Conservation (phyloP, 257 asterid genomes). For the Ocimum tenuiflorum region DNA sequence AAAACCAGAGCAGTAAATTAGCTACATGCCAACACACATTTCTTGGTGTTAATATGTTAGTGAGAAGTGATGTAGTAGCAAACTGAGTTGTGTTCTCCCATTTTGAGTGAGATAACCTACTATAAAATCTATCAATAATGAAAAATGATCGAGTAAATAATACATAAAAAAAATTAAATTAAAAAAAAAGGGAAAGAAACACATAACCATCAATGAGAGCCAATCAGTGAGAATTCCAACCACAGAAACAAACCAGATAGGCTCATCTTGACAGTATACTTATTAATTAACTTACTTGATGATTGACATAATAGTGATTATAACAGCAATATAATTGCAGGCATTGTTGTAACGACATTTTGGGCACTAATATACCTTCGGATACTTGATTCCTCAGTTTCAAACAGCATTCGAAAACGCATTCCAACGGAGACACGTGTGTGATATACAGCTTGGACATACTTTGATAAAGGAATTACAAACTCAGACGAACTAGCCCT, state of each 20-base stretch:
- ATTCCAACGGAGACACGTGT: conserved; percentile 93
- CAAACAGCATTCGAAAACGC: conserved; percentile 97
- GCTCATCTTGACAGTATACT: not conserved
- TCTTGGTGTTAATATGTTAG: too few relatives aligned
- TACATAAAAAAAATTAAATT: not conserved
- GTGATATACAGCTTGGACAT: conserved; percentile 84
- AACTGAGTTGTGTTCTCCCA: too few relatives aligned
- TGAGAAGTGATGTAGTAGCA: too few relatives aligned
- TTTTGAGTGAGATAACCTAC: not conserved
- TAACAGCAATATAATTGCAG: not conserved
- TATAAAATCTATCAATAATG: not conserved
- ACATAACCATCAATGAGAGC: not conserved
- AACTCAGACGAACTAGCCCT: conserved; percentile 99
- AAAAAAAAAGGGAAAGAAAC: not conserved
- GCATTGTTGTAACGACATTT: not conserved
- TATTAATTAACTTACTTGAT: not conserved
- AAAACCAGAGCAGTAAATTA: too few relatives aligned
- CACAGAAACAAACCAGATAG: not conserved
- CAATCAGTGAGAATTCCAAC: too few relatives aligned
- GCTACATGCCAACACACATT: too few relatives aligned
- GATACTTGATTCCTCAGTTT: conserved; percentile 97
- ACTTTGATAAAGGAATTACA: conserved; percentile 83
- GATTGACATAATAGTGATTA: not conserved
- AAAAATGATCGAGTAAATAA: too few relatives aligned
- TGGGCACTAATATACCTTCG: conserved; percentile 57